Evolutionary conservation across 768 basidiomycete genomes (phyloP), one percentile per base, ranked within the genome.

Genomic region (Termitomyces sp.): DNA sequence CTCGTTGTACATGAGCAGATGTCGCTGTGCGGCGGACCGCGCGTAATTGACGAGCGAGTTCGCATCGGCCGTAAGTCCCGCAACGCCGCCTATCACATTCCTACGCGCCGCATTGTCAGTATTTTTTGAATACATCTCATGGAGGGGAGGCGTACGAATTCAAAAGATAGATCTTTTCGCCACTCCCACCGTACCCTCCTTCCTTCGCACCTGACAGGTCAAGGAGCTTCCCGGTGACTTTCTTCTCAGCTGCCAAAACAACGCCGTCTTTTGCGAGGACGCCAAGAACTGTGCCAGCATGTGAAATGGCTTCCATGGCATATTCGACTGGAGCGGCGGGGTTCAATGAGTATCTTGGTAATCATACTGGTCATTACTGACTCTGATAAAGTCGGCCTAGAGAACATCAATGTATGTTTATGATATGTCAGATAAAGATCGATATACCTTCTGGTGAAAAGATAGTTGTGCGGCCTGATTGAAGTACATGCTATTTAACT

Each of bases 221-320:
- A 45, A 99, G 82, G 37, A 98, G 85, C 73, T 98, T 99, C 44
- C 94, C 94, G 0, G 97, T 98, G 31, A 98, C 94, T 73, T 96
- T 97, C 82, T 96, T 96, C 81, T 99, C 91, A 6, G 89, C 94
- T 0, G 91, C 94, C 3, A 96, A 78, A 9, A 96, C 91, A 17
- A 96, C 89, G 0, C 94, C 94, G 60, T 94, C 90, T 64, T 85
- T 89, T 30, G 94, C 92, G 30, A 95, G 80, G 55, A 95, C 87
- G 42, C 92, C 94, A n/a, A 96, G 83, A 45, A 96, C 94, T 42
- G 93, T 91, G 53, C 92, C 92, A 19, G 93, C 94, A 66, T 94
- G 90, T 30, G 94, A 97, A 78, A 98, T 98, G 57, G 94, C 94
- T 70, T 98, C 97, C 93, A 98, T 97, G 44, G 96, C 96, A 82